Base-by-base conservation (phyloP, 140 eudicot species). In the Senecio squalidus region DNA sequence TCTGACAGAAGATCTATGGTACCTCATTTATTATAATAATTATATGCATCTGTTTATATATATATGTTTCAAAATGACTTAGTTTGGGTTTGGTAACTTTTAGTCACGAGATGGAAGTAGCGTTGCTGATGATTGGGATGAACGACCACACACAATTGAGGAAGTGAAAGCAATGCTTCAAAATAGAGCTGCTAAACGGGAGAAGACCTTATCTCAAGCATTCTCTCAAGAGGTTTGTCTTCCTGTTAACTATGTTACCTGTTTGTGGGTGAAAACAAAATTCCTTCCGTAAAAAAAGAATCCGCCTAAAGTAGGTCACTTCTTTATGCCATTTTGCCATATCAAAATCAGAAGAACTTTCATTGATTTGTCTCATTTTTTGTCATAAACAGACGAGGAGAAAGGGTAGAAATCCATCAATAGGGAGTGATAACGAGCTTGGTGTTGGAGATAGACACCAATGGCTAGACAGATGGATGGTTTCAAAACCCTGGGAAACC, bases 91-190 rank as follows among this genome's bases (percentile, higher is more conserved):
- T 61, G 39, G 46, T 51, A 60, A 71, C 65, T 18, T 47, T 62
- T 67, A 87, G 91, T 80, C 95, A 0, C 84, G 91, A 60, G 95
- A 75, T 44, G 88, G 85, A 67, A 83, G 89, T 48, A 72, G 78
- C 76, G 54, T 83, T 51, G 85, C 89, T 14, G 85, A 83, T 75
- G 93, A 87, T 49, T 87, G 93, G 93, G 93, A 83, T 64, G 95
- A 87, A 34, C 74, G 89, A 5, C 89, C 95, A 41, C 95, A 80
- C 70, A 87, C 93, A 41, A 64, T 87, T 28, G 86, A 87, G 63
- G 89, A 83, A 66, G 86, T 83, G 50, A 83, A 87, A 80, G 93
- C 93, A 41, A 87, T 87, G 85, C 83, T 87, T 58, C 85, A 82
- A 38, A 70, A 66, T 21, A 69, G 95, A 64, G 93, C 95, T 20